Base-by-base conservation (phyloP, 495 filamentous ascomycete species). In the Poronia punctata region DNA sequence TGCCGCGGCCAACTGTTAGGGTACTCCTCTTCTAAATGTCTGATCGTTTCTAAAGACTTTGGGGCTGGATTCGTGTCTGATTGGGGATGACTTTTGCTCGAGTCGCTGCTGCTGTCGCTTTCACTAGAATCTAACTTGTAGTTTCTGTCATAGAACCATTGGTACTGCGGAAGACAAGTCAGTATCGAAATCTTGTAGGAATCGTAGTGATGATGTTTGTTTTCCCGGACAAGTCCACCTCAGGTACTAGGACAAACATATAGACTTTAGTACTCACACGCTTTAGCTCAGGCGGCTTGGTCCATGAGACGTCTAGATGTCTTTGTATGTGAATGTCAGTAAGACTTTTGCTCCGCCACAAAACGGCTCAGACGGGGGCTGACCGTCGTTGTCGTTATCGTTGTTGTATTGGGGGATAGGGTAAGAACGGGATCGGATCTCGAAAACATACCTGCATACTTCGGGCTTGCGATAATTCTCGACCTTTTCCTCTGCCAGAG, bases 291-390 rank as follows among this genome's bases (percentile, higher is more conserved):
- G 4, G 15, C 24, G 27, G 27, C n/a, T 40, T 40, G 9, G 38
- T 22, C 38, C 38, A 40, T 4, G 38, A 40, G 7, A 40, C 26
- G 9, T 40, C 27, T 5, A 40, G 17, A 11, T 3, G 5, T n/a
- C 38, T 40, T 17, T 7, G 24, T 21, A 14, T 15, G 7, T 14
- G 19, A 15, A 1, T 9, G 22, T 8, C 35, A 4, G n/a, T n/a
- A n/a, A n/a, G n/a, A n/a, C n/a, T n/a, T n/a, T n/a, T n/a, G n/a
- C n/a, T n/a, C n/a, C n/a, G n/a, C n/a, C n/a, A n/a, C n/a, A n/a
- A n/a, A n/a, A n/a, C n/a, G n/a, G n/a, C n/a, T n/a, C n/a, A n/a
- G n/a, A n/a, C n/a, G n/a, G n/a, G n/a, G n/a, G n/a, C n/a, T n/a
- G n/a, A n/a, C 35, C 18, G n/a, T 8, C 14, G 12, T 4, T 26